Base-by-base conservation (phyloP, 805 yeast genomes). In the Lachancea fermentati region DNA sequence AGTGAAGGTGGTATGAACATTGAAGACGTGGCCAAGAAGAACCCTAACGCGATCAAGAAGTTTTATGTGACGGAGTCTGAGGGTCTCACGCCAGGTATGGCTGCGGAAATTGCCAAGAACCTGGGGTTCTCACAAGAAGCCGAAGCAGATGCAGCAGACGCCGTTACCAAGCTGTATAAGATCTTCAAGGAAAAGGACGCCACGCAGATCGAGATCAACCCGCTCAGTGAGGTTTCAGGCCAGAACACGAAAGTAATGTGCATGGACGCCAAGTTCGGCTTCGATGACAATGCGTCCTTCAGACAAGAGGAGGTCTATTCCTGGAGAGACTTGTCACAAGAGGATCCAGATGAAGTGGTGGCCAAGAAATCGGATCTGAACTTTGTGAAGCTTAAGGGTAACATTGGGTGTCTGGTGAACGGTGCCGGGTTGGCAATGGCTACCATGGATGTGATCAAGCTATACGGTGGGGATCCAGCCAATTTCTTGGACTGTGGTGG, bases 351-450 rank as follows among this genome's bases (percentile, higher is more conserved):
- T 68, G 98, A 91, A 72, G 87, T 87, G 54, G 82, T 77, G 66
- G 99, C 98, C 48, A 73, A 93, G 58, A 70, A 86, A 67, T 83
- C 79, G 60, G 93, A 88, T 58, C 78, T 93, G 61, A 93, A 93
- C 75, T 93, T 91, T 68, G 94, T 93, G 73, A 93, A 93, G 74
- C 81, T 93, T 63, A 94, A 91, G 63, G 99, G 99, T 69, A 86
- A 88, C 76, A 91, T 93, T 62, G 99, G 98, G 58, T 91, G 96
- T 75, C 76, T 93, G 49, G 99, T 93, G 66, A 93, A 93, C 69
- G 99, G 99, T 75, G 99, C 99, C 44, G 99, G 99, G 68, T 78
- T 93, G 65, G 99, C 99, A 59, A 93, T 93, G 99, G 99, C 99
- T 57, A 93, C 99, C 52, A 89, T 93, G 97, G 99, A 93, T 70